phyloP scores from a whole-genome alignment of 441 rosid species.

The Eruca vesicaria region DNA sequence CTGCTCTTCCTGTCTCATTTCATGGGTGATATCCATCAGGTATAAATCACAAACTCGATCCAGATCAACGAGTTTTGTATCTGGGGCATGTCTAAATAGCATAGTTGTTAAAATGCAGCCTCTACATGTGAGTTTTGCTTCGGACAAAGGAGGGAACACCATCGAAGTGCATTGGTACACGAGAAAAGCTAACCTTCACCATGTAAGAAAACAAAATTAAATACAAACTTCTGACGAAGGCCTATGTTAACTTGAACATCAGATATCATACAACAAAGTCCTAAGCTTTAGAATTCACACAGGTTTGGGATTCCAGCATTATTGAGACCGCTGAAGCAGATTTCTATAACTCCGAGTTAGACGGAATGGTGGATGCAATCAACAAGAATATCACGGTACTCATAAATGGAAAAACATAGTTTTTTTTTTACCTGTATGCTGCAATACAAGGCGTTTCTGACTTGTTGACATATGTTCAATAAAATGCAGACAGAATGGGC shows the following conservation, averaged over 20 bases:
- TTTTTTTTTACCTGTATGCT: not conserved
- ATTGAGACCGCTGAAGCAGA: constrained; percentile 68
- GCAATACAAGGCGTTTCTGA: not conserved
- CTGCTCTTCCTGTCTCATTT: constrained; percentile 85
- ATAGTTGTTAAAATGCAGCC: constrained; percentile 48
- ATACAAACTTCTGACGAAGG: not conserved
- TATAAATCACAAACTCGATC: constrained; percentile 1
- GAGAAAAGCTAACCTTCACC: constrained; percentile 79
- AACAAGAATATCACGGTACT: constrained; percentile 68
- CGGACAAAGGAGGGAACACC: constrained; percentile 82
- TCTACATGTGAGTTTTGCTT: constrained; percentile 70
- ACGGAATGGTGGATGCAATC: constrained; percentile 58
- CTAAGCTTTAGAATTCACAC: constrained; percentile 3
- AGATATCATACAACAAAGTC: not conserved
- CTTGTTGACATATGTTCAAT: not conserved
- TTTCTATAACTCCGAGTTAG: constrained; percentile 47
- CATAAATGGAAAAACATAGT: not conserved
- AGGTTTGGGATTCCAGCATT: constrained; percentile 81
- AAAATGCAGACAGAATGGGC: constrained; percentile 61
- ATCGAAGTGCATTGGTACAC: constrained; percentile 84
- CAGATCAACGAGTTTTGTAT: not conserved
- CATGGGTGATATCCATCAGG: constrained; percentile 93
- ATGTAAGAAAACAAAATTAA: constrained; percentile 43
- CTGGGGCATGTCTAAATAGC: not conserved
- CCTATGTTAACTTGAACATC: not conserved